These are phyloP conservation scores for Mycena vitilis DNA, from an alignment of 768 basidiomycete species.

Conservation along the genomic window DNA sequence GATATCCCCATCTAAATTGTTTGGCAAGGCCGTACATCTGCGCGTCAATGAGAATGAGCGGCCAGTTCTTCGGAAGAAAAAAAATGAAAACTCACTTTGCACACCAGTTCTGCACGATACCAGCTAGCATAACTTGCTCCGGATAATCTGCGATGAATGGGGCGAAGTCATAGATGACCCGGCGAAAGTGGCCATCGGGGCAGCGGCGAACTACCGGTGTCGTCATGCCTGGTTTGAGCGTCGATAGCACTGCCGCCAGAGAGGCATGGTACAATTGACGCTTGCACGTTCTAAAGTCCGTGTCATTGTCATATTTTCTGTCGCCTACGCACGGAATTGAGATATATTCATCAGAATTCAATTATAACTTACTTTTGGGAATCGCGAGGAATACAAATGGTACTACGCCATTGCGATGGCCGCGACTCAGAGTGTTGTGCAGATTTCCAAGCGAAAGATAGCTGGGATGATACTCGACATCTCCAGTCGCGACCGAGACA, in stretches of 20 bases:
- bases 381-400: slow-evolving; percentile 44
- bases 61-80: background rate
- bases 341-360: background rate
- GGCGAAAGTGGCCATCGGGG: slow-evolving; percentile 43
- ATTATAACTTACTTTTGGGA: slow-evolving; percentile 41
- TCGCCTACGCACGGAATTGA: slow-evolving; percentile 21
- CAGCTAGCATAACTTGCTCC: slow-evolving; percentile 39
- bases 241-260: slow-evolving; percentile 3
- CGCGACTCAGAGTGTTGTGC: slow-evolving; percentile 34
- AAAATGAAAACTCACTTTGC: slow-evolving; percentile 1
- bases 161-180: too few species aligned
- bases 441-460: slow-evolving; percentile 42
- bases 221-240: slow-evolving; percentile 23
- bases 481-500: slow-evolving; percentile 40
- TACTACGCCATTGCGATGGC: slow-evolving; percentile 40
- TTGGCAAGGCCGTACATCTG: slow-evolving; percentile 20
- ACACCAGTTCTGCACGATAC: slow-evolving; percentile 34
- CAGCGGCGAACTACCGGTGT: slow-evolving; percentile 37
- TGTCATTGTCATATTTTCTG: slow-evolving; percentile 25
- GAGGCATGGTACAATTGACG: slow-evolving; percentile 36
- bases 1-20: slow-evolving; percentile 18
- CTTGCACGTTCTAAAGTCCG: slow-evolving; percentile 29
- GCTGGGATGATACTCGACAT: slow-evolving; percentile 39
- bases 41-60: too few species aligned
- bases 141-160: slow-evolving; percentile 46